phyloP scores from a whole-genome alignment of 257 asterid species.

The Solanum gracilifrons region DNA sequence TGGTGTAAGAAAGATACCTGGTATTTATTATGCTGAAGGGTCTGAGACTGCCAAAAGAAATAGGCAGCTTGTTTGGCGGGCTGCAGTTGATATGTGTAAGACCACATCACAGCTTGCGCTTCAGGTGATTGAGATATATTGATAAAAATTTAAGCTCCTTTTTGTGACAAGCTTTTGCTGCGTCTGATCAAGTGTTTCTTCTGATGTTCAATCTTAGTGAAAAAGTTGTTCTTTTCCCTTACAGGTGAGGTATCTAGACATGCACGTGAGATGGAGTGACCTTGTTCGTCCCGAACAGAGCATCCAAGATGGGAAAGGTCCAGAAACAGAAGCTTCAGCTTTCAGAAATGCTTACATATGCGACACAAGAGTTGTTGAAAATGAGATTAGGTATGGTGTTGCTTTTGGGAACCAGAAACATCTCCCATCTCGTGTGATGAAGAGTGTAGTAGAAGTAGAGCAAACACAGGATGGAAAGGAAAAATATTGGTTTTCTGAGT shows the following conservation, averaged over 20 bases:
- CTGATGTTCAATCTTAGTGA: background rate
- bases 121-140: constrained; percentile 36
- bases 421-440: constrained; percentile 78
- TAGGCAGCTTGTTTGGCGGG: constrained; percentile 68
- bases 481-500: constrained; percentile 74
- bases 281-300: constrained; percentile 58
- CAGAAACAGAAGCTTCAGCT: constrained; percentile 62
- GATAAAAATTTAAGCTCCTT: background rate
- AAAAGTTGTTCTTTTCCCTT: constrained; percentile 1
- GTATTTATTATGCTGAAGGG: constrained; percentile 50
- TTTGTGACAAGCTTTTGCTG: background rate
- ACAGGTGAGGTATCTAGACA: constrained; percentile 76
- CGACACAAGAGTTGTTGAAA: constrained; percentile 38
- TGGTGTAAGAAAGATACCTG: constrained; percentile 49
- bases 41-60: constrained; percentile 46
- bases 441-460: constrained; percentile 48
- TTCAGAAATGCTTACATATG: constrained; percentile 66
- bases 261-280: constrained; percentile 70
- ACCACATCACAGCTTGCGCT: constrained; percentile 67
- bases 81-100: constrained; percentile 73
- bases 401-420: constrained; percentile 71
- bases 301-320: constrained; percentile 51
- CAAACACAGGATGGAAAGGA: constrained; percentile 45
- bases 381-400: constrained; percentile 51
- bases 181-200: background rate